These are phyloP conservation scores for Bipolaris victoriae DNA, from an alignment of 2,329 filamentous ascomycete species.

Conservation along the genomic window DNA sequence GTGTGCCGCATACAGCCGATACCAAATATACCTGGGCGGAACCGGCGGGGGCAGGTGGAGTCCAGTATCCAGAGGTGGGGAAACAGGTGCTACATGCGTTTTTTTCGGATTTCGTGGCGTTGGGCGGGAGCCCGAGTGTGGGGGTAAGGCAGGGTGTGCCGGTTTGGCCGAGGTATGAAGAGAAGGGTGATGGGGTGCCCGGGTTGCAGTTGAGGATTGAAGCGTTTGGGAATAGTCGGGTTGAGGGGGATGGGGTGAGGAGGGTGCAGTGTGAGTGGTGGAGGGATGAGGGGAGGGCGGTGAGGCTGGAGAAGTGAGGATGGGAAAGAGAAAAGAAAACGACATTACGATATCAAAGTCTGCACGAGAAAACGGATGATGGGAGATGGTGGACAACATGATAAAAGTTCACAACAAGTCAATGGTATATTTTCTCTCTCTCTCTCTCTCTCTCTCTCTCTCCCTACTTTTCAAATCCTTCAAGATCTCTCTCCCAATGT, in stretches of 20 bases:
- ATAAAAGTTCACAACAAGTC: too few species aligned
- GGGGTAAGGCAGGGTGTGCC: slow-evolving; percentile 29
- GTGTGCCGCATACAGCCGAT: slow-evolving; percentile 34
- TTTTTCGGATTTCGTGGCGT: slow-evolving; percentile 51
- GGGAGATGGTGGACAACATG: too few species aligned
- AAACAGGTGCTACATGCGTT: slow-evolving; percentile 46
- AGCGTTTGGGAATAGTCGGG: slow-evolving; percentile 32
- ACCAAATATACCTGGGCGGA: slow-evolving; percentile 56
- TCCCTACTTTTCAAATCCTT: not conserved
- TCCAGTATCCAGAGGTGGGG: slow-evolving; percentile 49
- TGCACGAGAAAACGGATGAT: too few species aligned
- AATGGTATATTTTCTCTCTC: not conserved
- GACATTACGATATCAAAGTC: too few species aligned
- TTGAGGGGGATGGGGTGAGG: slow-evolving; percentile 34
- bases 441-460: not conserved
- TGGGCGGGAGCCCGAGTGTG: slow-evolving; percentile 49
- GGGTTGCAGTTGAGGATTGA: slow-evolving; percentile 34
- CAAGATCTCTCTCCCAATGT: not conserved
- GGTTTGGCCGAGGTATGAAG: slow-evolving; percentile 50
- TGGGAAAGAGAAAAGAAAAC: not conserved
- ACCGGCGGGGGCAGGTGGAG: slow-evolving; percentile 54
- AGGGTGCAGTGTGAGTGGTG: slow-evolving; percentile 39
- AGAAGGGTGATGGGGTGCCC: slow-evolving; percentile 10
- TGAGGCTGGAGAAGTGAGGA: slow-evolving; percentile 33
- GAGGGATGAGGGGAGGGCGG: slow-evolving; percentile 26